A percentile compares a stretch with the other conserved stretches of the same genome.
Conservation (phyloP, 1,284 basidiomycete genomes). For the Thecaphora thlaspeos region DNA sequence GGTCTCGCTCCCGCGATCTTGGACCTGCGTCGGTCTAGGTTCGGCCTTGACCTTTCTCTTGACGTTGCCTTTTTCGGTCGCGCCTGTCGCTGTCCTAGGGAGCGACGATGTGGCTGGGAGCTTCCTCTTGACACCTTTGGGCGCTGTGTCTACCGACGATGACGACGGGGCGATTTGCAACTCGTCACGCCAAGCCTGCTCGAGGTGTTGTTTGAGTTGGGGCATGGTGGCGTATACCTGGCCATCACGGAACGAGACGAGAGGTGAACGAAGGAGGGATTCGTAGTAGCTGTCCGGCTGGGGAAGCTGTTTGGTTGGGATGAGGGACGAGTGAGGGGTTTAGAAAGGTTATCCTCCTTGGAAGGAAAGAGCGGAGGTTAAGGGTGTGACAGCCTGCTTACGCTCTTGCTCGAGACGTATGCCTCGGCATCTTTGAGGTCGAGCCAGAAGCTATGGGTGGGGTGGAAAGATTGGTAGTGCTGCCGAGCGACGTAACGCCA, state of each 20-base stretch:
- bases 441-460: conserved; percentile 80
- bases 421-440: conserved; percentile 64
- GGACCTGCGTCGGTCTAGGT: no score
- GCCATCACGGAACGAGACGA: conserved; percentile 18
- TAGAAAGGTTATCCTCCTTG: neutral
- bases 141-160: neutral
- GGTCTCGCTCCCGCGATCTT: neutral
- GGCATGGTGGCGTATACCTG: conserved; percentile 11
- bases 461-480: conserved; percentile 89
- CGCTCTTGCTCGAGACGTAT: conserved; percentile 4
- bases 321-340: neutral
- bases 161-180: neutral
- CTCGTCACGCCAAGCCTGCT: conserved; percentile 10
- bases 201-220: conserved; percentile 27
- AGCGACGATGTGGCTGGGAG: no score
- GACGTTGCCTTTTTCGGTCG: no score
- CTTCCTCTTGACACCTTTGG: no score
- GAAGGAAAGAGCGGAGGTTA: neutral
- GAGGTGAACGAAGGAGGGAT: conserved; percentile 17
- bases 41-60: no score
- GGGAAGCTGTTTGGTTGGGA: conserved; percentile 1
- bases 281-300: conserved; percentile 16
- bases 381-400: conserved; percentile 5
- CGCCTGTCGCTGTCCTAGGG: no score
- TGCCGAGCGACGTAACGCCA: neutral